Conservation (phyloP, 805 yeast genomes). For the Grigorovia humatica region DNA sequence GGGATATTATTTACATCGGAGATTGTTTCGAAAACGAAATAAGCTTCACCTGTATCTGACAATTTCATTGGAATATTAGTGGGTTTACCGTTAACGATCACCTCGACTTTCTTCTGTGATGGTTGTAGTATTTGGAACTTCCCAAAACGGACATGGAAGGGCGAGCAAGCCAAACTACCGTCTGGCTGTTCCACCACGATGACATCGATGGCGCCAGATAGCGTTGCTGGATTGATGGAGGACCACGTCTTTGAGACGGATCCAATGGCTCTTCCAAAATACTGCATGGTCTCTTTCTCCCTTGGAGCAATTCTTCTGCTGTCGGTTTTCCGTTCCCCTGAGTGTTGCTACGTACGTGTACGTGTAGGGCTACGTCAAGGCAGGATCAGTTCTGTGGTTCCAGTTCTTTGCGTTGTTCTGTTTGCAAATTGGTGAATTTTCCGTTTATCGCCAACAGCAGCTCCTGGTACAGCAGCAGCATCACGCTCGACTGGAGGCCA, state of each 20-base stretch:
- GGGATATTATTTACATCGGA: slow-evolving; percentile 54
- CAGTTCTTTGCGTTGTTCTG: too few species aligned
- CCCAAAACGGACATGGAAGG: slow-evolving; percentile 95
- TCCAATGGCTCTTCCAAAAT: slow-evolving; percentile 91
- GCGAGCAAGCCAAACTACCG: slow-evolving; percentile 74
- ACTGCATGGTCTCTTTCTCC: slow-evolving; percentile 78
- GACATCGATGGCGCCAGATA: slow-evolving; percentile 94
- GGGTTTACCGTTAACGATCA: slow-evolving; percentile 70
- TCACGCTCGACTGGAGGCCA: slow-evolving; percentile 84
- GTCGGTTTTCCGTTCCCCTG: too few species aligned
- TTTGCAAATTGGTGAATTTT: too few species aligned
- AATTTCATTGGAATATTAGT: slow-evolving; percentile 89
- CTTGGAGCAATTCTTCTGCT: too few species aligned
- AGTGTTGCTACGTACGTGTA: too few species aligned
- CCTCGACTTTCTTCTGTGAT: slow-evolving; percentile 86
- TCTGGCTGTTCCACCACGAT: slow-evolving; percentile 86
- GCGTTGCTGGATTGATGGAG: slow-evolving; percentile 89
- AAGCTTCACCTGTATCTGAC: slow-evolving; percentile 97
- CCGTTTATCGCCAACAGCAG: neutral
- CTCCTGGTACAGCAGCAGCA: slow-evolving; percentile 69
- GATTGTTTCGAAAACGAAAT: slow-evolving; percentile 85
- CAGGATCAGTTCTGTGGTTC: too few species aligned
- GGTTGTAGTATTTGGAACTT: slow-evolving; percentile 88
- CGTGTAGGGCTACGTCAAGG: too few species aligned
- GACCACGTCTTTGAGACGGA: slow-evolving; percentile 96